These are phyloP conservation scores for Goffeauzyma gilvescens DNA, from an alignment of 768 basidiomycete genomes.

Conservation along the genomic window DNA sequence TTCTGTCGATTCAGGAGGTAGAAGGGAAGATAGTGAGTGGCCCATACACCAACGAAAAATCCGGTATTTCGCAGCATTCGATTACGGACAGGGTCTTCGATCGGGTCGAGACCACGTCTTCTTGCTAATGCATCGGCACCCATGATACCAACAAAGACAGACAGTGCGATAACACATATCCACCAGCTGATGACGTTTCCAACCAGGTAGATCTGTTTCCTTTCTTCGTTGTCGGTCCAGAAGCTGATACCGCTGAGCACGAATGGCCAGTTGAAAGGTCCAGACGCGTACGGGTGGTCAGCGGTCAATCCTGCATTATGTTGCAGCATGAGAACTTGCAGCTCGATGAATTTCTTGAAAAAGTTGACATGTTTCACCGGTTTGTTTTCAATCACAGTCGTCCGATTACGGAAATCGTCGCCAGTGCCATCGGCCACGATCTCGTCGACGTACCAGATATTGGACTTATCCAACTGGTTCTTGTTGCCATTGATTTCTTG, in stretches of 20 bases:
- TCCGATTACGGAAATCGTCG: slow-evolving; percentile 41
- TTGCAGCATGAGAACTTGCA: slow-evolving; percentile 87
- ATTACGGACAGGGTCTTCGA: slow-evolving; percentile 79
- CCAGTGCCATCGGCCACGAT: slow-evolving; percentile 58
- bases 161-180: slow-evolving; percentile 67
- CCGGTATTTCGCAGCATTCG: slow-evolving; percentile 88
- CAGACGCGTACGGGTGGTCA: slow-evolving; percentile 89
- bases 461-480: slow-evolving; percentile 58
- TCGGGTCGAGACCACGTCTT: slow-evolving; percentile 61
- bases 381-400: slow-evolving; percentile 40
- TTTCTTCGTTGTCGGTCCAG: slow-evolving; percentile 66
- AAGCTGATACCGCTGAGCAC: slow-evolving; percentile 88
- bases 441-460: slow-evolving; percentile 75
- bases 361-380: slow-evolving; percentile 68
- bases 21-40: slow-evolving; percentile 88
- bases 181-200: slow-evolving; percentile 93
- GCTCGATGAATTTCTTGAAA: slow-evolving; percentile 81
- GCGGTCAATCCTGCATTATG: slow-evolving; percentile 97
- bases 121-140: slow-evolving; percentile 77
- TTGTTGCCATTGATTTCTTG: slow-evolving; percentile 98
- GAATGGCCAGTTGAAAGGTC: slow-evolving; percentile 98
- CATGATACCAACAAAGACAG: slow-evolving; percentile 73
- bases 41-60: slow-evolving; percentile 89
- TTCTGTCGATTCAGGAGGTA: slow-evolving; percentile 93
- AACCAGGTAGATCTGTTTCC: slow-evolving; percentile 88